phyloP scores from a whole-genome alignment of 2,329 filamentous ascomycete genomes.

The Stachybotrys elegans region DNA sequence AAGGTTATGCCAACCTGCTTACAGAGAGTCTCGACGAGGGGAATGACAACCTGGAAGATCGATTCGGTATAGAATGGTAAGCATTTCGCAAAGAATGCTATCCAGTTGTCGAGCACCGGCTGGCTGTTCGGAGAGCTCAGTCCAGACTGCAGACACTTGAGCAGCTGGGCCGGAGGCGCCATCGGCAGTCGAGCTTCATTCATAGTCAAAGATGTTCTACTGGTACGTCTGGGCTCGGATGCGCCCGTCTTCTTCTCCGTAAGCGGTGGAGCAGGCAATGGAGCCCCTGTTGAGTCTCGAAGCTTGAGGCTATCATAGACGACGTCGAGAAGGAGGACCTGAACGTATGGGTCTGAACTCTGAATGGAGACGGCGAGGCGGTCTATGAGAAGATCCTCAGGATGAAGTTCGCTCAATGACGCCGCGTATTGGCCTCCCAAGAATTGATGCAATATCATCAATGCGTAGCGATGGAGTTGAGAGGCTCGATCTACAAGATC shows the following conservation, averaged over 20 bases:
- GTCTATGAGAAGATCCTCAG: constrained; percentile 68
- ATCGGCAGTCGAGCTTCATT: constrained; percentile 18
- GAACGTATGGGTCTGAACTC: constrained; percentile 63
- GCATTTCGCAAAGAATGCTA: constrained; percentile 76
- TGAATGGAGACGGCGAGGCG: constrained; percentile 58
- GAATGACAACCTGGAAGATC: constrained; percentile 87
- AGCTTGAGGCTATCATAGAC: constrained; percentile 70
- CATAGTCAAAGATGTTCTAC: constrained; percentile 31
- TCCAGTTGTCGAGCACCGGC: constrained; percentile 84
- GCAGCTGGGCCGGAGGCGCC: constrained; percentile 63
- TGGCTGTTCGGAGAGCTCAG: constrained; percentile 71
- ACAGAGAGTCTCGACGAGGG: constrained; percentile 85
- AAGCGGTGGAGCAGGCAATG: constrained; percentile 37
- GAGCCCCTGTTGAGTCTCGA: constrained; percentile 36
- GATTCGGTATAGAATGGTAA: constrained; percentile 77
- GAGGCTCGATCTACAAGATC: constrained; percentile 43
- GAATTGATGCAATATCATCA: constrained; percentile 67
- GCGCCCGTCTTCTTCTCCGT: constrained; percentile 42
- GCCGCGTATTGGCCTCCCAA: constrained; percentile 58
- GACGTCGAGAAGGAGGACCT: constrained; percentile 74
- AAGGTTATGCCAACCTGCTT: constrained; percentile 71
- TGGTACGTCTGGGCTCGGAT: constrained; percentile 34
- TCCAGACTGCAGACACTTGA: constrained; percentile 79
- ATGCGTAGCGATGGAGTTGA: constrained; percentile 64
- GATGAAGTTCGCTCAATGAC: constrained; percentile 54